Evolutionary conservation across 2,329 filamentous ascomycete genomes (phyloP).

Genomic region (Colletotrichum godetiae): DNA sequence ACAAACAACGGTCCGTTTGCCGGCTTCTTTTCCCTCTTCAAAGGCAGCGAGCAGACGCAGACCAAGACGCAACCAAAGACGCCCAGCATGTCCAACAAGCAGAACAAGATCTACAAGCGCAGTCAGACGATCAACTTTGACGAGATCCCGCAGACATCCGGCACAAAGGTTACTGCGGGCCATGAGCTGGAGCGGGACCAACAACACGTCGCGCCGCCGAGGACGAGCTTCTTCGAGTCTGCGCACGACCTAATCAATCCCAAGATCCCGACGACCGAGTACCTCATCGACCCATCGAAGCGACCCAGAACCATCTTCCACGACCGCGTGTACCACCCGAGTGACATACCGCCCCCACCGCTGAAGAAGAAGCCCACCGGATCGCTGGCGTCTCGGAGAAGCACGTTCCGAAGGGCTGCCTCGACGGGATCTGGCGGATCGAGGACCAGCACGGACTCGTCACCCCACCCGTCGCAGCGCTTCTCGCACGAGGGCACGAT

Average conservation of each 20-base stretch:
- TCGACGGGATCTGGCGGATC: constrained; percentile 29
- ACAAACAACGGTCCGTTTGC: constrained; percentile 64
- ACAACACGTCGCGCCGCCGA: constrained; percentile 79
- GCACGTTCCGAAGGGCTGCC: constrained; percentile 40
- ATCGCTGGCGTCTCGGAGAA: constrained; percentile 47
- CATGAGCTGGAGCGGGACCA: constrained; percentile 59
- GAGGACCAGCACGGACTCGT: constrained; percentile 38
- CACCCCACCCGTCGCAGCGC: constrained; percentile 40
- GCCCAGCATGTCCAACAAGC: constrained; percentile 65
- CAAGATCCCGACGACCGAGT: constrained; percentile 83
- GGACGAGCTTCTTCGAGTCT: constrained; percentile 94
- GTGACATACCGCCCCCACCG: constrained; percentile 89
- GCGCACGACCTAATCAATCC: constrained; percentile 93
- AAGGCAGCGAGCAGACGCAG: constrained; percentile 58
- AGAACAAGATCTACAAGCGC: constrained; percentile 78
- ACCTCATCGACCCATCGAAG: constrained; percentile 83
- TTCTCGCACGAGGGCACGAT: constrained; percentile 56
- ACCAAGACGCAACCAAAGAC: constrained; percentile 55
- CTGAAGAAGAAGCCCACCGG: constrained; percentile 64
- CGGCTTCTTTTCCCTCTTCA: constrained; percentile 80
- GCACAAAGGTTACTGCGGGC: constrained; percentile 60
- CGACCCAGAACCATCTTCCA: constrained; percentile 95
- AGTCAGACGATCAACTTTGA: constrained; percentile 77
- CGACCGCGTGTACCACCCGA: constrained; percentile 92
- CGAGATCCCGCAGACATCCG: constrained; percentile 45